A percentile compares a stretch with the other conserved stretches of the same genome.
Conservation (phyloP, 495 filamentous ascomycete species). For the Penicillium canariense region DNA sequence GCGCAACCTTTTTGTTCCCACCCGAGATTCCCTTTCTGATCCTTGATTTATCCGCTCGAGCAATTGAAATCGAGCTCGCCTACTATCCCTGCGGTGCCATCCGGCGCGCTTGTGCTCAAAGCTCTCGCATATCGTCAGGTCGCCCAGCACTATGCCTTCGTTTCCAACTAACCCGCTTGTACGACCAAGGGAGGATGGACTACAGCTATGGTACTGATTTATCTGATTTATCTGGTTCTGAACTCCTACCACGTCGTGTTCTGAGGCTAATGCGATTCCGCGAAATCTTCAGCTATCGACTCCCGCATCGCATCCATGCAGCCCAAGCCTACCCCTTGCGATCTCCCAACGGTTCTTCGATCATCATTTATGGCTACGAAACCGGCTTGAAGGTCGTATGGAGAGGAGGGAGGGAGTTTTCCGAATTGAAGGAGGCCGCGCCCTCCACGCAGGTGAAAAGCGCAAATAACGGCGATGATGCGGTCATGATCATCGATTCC, state of each 20-base stretch:
- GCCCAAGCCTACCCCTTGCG: conserved; percentile 72
- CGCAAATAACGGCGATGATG: conserved; percentile 49
- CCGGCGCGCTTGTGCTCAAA: conserved; percentile 25
- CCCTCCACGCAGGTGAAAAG: conserved; percentile 25
- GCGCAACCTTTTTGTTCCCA: background rate
- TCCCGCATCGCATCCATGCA: conserved; percentile 69
- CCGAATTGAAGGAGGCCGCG: conserved; percentile 33
- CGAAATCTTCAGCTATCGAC: conserved; percentile 60
- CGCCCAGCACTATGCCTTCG: conserved; percentile 34
- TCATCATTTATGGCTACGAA: conserved; percentile 80
- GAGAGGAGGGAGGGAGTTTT: conserved; percentile 72
- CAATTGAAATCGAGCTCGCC: conserved; percentile 1
- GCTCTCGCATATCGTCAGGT: conserved; percentile 13
- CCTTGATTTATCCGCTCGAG: background rate
- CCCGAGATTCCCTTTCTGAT: background rate
- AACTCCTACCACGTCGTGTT: too few relatives aligned
- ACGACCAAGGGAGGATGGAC: conserved; percentile 39
- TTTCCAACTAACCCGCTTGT: conserved; percentile 41
- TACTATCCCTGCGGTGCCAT: conserved; percentile 15
- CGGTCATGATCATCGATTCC: conserved; percentile 75
- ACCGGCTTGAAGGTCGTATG: conserved; percentile 75
- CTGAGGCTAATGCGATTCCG: conserved; percentile 4
- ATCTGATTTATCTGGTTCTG: background rate
- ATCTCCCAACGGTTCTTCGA: conserved; percentile 78
- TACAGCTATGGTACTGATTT: conserved; percentile 51